phyloP scores from a whole-genome alignment of 2,329 filamentous ascomycete genomes.

The Blastomyces percursus region DNA sequence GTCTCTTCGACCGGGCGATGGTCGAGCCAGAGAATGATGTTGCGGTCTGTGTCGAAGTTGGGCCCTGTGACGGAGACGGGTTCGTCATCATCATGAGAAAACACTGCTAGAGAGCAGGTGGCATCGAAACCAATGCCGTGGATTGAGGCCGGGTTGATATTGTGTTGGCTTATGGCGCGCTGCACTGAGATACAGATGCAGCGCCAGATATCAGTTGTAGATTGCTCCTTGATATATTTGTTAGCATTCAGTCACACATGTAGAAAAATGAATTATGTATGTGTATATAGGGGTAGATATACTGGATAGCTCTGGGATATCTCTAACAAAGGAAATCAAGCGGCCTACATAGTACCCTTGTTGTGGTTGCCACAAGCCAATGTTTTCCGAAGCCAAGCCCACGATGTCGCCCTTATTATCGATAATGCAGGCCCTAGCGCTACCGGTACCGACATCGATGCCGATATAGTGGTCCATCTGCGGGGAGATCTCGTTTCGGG shows the following conservation, averaged over 20 bases:
- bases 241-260: background rate
- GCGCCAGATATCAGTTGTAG: conserved; percentile 90
- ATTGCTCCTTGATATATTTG: conserved; percentile 63
- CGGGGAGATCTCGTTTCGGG: conserved; percentile 47
- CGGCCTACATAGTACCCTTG: conserved; percentile 58
- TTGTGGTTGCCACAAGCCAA: conserved; percentile 69
- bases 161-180: conserved; percentile 68
- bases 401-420: conserved; percentile 82
- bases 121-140: conserved; percentile 94
- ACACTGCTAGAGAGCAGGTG: conserved; percentile 93
- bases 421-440: conserved; percentile 90
- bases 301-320: background rate
- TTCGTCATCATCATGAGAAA: conserved; percentile 78
- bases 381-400: conserved; percentile 58
- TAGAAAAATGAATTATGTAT: background rate
- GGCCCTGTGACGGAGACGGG: conserved; percentile 84
- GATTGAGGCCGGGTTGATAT: conserved; percentile 62
- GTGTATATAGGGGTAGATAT: background rate
- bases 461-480: conserved; percentile 60
- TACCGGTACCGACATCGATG: conserved; percentile 93
- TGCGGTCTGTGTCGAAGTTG: conserved; percentile 78
- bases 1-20: conserved; percentile 87
- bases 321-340: background rate
- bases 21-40: conserved; percentile 95
- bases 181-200: conserved; percentile 87